These are phyloP conservation scores for Moniliella sp. DNA, from an alignment of 1,284 basidiomycete genomes.

Conservation along the genomic window DNA sequence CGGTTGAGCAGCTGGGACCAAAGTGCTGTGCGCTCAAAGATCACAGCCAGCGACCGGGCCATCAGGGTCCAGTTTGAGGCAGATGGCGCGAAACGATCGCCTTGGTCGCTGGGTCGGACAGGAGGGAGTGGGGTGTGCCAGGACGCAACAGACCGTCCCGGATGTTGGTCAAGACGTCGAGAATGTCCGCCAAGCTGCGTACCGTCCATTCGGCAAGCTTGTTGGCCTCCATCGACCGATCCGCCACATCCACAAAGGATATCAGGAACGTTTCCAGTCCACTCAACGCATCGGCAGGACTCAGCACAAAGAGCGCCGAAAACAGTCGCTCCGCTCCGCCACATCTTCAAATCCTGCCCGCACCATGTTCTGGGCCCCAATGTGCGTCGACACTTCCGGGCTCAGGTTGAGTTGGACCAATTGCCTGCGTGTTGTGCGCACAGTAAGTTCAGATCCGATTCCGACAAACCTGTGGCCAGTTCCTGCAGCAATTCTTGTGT, in stretches of 20 bases:
- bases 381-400: constrained; percentile 13
- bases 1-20: constrained; percentile 17
- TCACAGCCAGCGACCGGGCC: constrained; percentile 15
- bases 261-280: constrained; percentile 11
- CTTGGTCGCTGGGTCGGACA: constrained; percentile 4
- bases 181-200: constrained; percentile 21
- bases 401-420: constrained; percentile 14
- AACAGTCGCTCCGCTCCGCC: constrained; percentile 16
- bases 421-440: constrained; percentile 10
- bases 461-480: constrained; percentile 8
- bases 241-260: constrained; percentile 8
- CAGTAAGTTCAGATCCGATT: constrained; percentile 10
- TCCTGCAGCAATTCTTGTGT: constrained; percentile 9
- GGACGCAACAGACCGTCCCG: constrained; percentile 21
- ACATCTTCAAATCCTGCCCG: constrained; percentile 16
- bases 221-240: constrained; percentile 13
- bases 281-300: constrained; percentile 7
- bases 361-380: constrained; percentile 14
- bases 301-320: constrained; percentile 14
- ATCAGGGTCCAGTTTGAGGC: constrained; percentile 15
- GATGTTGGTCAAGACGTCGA: constrained; percentile 23
- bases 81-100: neutral
- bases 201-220: constrained; percentile 21
- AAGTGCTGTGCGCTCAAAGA: constrained; percentile 19
- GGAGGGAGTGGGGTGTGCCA: constrained; percentile 15